Evolutionary conservation across 164 flowering plant species (phyloP).

Genomic region (Euptelea pleiosperma): DNA sequence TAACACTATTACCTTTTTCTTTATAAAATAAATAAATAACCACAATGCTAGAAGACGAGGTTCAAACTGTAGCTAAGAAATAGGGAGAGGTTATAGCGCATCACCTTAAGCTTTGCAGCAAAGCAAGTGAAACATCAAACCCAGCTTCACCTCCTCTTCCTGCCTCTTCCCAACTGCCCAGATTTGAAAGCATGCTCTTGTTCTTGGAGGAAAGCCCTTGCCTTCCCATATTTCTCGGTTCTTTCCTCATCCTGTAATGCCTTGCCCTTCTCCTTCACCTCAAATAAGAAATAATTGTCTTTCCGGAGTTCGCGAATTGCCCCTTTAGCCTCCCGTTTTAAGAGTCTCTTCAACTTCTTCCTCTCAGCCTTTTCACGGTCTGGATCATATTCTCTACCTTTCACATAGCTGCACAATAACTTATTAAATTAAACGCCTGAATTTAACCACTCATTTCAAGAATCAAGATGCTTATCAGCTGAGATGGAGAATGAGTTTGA

Average conservation of each 20-base stretch:
- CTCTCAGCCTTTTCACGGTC: slow-evolving; percentile 75
- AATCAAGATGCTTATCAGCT: not conserved
- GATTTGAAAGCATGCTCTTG: slow-evolving; percentile 95
- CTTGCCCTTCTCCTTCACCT: slow-evolving; percentile 56
- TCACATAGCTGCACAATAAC: slow-evolving; percentile 74
- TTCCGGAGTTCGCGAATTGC: slow-evolving; percentile 86
- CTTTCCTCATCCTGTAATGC: slow-evolving; percentile 52
- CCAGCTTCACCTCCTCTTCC: slow-evolving; percentile 54
- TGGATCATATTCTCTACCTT: slow-evolving; percentile 98
- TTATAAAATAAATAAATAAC: no score
- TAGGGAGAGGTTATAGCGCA: not conserved
- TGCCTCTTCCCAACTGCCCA: slow-evolving; percentile 82
- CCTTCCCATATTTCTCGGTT: slow-evolving; percentile 66
- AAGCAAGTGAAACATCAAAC: not conserved
- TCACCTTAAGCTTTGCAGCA: slow-evolving; percentile 5
- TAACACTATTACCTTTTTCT: no score
- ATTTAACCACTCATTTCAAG: not conserved
- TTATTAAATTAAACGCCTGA: slow-evolving; percentile 1
- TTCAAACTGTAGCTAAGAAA: not conserved
- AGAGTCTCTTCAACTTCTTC: slow-evolving; percentile 61
- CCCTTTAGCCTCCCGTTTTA: slow-evolving; percentile 69
- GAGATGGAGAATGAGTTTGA: not conserved
- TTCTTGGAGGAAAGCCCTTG: slow-evolving; percentile 78
- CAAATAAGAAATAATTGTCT: slow-evolving; percentile 70
- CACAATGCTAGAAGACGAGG: no score